phyloP scores from a whole-genome alignment of 208 protist species.

The Crithidia acanthocephali region DNA sequence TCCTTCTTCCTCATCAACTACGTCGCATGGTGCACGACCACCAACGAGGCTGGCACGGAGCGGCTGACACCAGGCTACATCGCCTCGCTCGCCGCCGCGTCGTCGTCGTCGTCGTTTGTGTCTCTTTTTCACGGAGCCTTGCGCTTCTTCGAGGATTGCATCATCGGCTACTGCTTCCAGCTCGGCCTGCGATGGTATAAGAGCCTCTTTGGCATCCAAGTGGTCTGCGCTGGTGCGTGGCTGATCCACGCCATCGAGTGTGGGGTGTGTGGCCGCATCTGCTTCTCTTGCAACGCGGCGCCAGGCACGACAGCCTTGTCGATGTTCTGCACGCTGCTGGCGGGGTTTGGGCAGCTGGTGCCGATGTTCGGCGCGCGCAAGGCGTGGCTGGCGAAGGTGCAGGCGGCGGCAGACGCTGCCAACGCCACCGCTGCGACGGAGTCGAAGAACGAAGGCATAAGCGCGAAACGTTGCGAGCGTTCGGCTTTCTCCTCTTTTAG shows the following conservation, averaged over 20 bases:
- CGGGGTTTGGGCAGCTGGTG: conserved; percentile 60
- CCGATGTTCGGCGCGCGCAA: conserved; percentile 40
- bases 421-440: neutral
- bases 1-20: conserved; percentile 72
- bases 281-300: conserved; percentile 43
- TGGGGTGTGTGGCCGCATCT: conserved; percentile 55
- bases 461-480: no score
- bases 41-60: conserved; percentile 34
- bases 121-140: conserved; percentile 1
- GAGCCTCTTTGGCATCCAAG: conserved; percentile 41
- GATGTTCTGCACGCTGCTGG: conserved; percentile 42
- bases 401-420: neutral
- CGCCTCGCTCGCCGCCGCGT: neutral
- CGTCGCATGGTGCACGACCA: conserved; percentile 40
- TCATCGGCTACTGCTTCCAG: conserved; percentile 48
- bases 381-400: conserved; percentile 35
- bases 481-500: no score
- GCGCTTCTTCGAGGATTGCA: conserved; percentile 47
- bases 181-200: conserved; percentile 37
- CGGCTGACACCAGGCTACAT: conserved; percentile 44
- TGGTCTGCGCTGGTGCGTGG: conserved; percentile 47
- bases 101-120: neutral
- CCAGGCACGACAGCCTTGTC: conserved; percentile 33
- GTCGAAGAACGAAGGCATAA: conserved; percentile 14
- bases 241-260: conserved; percentile 59